A percentile compares a stretch with the other conserved stretches of the same genome.
These are phyloP conservation scores for Ogataea chonburiensis DNA, from an alignment of 805 yeast species.

Conservation along the genomic window DNA sequence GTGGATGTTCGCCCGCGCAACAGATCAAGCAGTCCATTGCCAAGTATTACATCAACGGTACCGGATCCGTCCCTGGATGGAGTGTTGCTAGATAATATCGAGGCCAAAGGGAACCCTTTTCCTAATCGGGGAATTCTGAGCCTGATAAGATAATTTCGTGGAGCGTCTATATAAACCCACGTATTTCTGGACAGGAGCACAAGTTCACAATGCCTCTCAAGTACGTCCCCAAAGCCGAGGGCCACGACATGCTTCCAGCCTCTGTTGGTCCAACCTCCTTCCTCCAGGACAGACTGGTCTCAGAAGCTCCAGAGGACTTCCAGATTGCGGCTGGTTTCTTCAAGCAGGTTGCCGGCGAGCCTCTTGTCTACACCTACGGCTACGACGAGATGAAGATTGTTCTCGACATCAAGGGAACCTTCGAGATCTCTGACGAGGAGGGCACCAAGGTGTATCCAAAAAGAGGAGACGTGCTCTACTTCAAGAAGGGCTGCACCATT, in stretches of 20 bases:
- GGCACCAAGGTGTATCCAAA: slow-evolving; percentile 55
- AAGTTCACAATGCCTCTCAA: slow-evolving; percentile 62
- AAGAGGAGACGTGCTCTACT: slow-evolving; percentile 66
- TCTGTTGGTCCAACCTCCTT: slow-evolving; percentile 60
- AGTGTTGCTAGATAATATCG: no score
- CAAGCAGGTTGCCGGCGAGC: slow-evolving; percentile 63
- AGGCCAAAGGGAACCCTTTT: no score
- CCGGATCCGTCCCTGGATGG: no score
- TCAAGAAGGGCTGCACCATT: slow-evolving; percentile 61
- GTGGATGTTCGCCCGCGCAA: no score
- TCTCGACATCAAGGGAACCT: slow-evolving; percentile 62
- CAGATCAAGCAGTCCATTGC: no score
- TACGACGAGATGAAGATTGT: slow-evolving; percentile 69
- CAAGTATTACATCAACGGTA: no score
- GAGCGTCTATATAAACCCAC: no score
- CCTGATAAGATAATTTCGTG: no score
- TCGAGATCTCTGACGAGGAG: slow-evolving; percentile 57
- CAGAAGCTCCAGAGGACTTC: slow-evolving; percentile 54
- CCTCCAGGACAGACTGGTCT: slow-evolving; percentile 60
- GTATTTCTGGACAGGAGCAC: no score
- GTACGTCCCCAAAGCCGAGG: slow-evolving; percentile 52
- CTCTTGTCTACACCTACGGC: slow-evolving; percentile 58
- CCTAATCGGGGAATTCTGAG: no score
- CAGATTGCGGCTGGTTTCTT: slow-evolving; percentile 67
- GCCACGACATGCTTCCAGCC: slow-evolving; percentile 55